Percentiles rank a stretch among this genome's conserved stretches.
These are phyloP conservation scores for Ogataea trehaloabstinens DNA, from an alignment of 805 yeast species.

Conservation along the genomic window DNA sequence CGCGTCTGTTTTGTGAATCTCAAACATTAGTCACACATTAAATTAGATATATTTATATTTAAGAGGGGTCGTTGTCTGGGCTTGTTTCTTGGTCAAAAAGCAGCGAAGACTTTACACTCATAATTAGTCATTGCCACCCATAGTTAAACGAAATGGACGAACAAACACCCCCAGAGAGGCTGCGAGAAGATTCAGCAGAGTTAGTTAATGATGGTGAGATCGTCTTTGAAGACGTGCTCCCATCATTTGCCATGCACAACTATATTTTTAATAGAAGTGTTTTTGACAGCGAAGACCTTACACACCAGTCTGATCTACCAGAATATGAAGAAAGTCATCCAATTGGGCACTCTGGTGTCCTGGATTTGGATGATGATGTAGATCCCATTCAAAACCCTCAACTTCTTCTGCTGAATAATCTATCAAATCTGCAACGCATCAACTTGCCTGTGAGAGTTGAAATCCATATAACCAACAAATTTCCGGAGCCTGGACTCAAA, in stretches of 20 bases:
- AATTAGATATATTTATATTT: too few species aligned
- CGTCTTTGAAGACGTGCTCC: slow-evolving; percentile 48
- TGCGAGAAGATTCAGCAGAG: too few species aligned
- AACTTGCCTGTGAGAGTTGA: slow-evolving; percentile 24
- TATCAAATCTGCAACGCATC: slow-evolving; percentile 22
- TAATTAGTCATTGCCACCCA: too few species aligned
- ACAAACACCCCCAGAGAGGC: too few species aligned
- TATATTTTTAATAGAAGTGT: slow-evolving; percentile 27
- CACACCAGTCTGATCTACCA: slow-evolving; percentile 18
- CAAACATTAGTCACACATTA: too few species aligned
- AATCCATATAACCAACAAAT: slow-evolving; percentile 39
- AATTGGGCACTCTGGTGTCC: neutral
- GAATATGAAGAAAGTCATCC: slow-evolving; percentile 16
- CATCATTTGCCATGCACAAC: slow-evolving; percentile 69
- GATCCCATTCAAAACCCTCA: slow-evolving; percentile 24
- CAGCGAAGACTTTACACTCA: too few species aligned
- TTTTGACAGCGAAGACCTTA: slow-evolving; percentile 11
- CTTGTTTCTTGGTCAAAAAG: too few species aligned
- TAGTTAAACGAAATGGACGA: too few species aligned
- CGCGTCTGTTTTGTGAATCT: too few species aligned
- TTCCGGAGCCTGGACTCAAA: slow-evolving; percentile 30
- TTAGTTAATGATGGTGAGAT: slow-evolving; percentile 1
- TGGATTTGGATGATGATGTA: slow-evolving; percentile 2
- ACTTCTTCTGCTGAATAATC: slow-evolving; percentile 25
- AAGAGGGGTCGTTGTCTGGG: too few species aligned